Evolutionary conservation across 139 green algal genomes (phyloP), one percentile per base, ranked within the genome.

Genomic region (Volvox reticuliferus): DNA sequence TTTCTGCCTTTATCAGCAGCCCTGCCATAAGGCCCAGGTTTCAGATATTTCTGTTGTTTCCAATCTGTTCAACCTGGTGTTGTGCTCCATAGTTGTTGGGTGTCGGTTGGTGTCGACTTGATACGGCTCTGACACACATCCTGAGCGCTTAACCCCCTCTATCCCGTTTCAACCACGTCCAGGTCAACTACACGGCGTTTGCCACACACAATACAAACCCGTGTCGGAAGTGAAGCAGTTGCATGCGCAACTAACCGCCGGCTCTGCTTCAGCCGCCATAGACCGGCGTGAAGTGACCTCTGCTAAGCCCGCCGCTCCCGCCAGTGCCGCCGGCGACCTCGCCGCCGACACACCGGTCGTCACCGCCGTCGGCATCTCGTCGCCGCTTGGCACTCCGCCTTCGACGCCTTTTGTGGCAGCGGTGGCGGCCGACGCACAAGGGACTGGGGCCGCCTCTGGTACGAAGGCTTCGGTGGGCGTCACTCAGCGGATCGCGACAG

Each of bases 161-260:
- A 55, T 9, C 18, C 30, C 76, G 16, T 36, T 12, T n/a, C n/a
- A n/a, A n/a, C n/a, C n/a, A 20, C 20, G 33, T 36, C 26, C 86
- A 90, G 86, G 86, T 35, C 86, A 90, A 69, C 86, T 90, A 22
- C 86, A 90, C 30, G 86, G 86, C 37, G 86, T 90, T 14, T 90
- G 86, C 32, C 86, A 90, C 86, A 83, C 86, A 22, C 86, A 90
- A 75, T 90, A 90, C 86, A 90, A 83, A 65, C 86, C 86, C 50
- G 63, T 90, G 13, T 76, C 73, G n/a, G 86, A 83, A 55, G 73
- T 90, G 12, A 75, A 90, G 86, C 50, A 83, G 30, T n/a, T 90
- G 71, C 71, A 90, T 32, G 86, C 86, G 50, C 71, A 90, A 32
- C 50, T 61, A 1, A 62, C 50, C 0, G 71, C 69, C 20, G 73